Evolutionary conservation across 305 asterid genomes (phyloP).

Genomic region (Ajuga reptans): DNA sequence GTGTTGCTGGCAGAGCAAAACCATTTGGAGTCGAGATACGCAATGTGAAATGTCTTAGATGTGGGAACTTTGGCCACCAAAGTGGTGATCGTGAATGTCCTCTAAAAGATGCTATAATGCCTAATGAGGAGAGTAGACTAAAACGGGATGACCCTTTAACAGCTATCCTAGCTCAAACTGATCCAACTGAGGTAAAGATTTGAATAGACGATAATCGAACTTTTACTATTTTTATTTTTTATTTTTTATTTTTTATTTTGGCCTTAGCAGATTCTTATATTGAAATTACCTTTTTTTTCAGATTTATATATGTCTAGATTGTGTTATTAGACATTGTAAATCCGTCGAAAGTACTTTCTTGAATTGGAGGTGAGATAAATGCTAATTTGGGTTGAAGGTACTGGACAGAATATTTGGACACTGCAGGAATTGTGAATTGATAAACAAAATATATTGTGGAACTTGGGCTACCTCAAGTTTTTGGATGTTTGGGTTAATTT

Average conservation of each 20-base stretch:
- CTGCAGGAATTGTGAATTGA: not conserved
- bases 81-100: constrained; percentile 99
- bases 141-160: constrained; percentile 93
- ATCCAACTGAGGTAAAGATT: constrained; percentile 53
- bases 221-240: not conserved
- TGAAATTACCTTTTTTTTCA: not conserved
- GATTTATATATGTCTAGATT: not conserved
- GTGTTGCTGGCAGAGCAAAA: constrained; percentile 72
- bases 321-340: not conserved
- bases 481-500: no score
- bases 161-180: constrained; percentile 79
- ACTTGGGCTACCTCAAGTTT: no score
- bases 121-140: constrained; percentile 81
- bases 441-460: no score
- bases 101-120: constrained; percentile 82
- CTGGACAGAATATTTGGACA: not conserved
- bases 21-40: constrained; percentile 98
- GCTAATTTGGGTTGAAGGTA: not conserved
- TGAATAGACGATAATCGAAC: not conserved
- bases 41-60: constrained; percentile 91
- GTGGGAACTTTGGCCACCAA: constrained; percentile 87
- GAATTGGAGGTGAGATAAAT: not conserved
- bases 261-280: not conserved
- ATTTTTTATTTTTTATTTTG: not conserved
- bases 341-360: not conserved